Base-by-base conservation (phyloP, 306 rosid species). In the Citrullus colocynthis region DNA sequence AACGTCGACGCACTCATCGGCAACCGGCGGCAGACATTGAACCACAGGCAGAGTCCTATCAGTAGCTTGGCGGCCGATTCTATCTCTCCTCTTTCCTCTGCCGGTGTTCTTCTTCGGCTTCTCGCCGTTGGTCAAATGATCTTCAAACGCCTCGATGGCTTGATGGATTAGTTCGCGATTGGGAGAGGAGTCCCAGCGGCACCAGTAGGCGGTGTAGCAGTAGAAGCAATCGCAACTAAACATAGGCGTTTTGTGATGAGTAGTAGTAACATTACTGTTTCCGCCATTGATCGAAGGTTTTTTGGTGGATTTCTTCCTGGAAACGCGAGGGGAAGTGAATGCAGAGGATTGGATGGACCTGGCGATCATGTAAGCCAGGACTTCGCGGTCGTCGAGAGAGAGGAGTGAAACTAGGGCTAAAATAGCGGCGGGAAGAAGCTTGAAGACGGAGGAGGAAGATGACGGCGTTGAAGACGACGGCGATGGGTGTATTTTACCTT, bases 61-160 rank as follows among this genome's bases (percentile, higher is more conserved):
- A 15, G 77, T 51, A 24, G 60, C 79, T 3, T 81, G 84, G 16
- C 80, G 83, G 36, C 79, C 37, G 9, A 60, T 54, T 65, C 79
- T 84, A 0, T 83, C 88, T 48, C 83, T 80, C 32, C 84, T 78
- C 80, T 81, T 85, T 41, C 83, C 82, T 62, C 83, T 58, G 10
- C 78, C 80, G 62, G 34, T 39, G 78, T 16, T 83, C 78, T 77
- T 86, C 80, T 81, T 84, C 28, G 87, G 71, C 76, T 39, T 79
- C 83, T 89, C 88, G 18, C 86, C 87, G 82, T 30, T 48, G 57
- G 87, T n/a, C 58, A 85, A 24, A 37, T 83, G 84, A 75, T 86
- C 94, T 64, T 90, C 94, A 49, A 86, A 90, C 18, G 94, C 94
- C 41, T 90, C 94, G 13, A 90, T 90, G 41, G 80, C 89, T 8